phyloP scores from a whole-genome alignment of 805 yeast genomes.

The Cyberlindnera meyerae region DNA sequence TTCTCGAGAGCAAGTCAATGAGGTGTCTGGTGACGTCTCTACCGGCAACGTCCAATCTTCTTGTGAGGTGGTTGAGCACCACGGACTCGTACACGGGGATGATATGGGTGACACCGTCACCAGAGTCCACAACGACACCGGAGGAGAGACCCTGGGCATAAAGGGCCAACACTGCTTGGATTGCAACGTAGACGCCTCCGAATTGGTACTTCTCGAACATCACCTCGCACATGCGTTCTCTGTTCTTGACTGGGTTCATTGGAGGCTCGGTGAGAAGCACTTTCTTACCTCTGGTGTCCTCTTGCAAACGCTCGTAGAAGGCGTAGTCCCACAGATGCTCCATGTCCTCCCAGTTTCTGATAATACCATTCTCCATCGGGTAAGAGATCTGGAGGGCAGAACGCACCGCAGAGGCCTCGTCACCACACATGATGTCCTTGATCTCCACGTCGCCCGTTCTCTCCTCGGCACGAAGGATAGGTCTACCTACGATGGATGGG shows the following conservation, averaged over 20 bases:
- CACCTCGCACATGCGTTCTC: slow-evolving; percentile 87
- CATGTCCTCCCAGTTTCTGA: slow-evolving; percentile 98
- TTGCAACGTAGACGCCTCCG: slow-evolving; percentile 92
- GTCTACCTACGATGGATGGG: slow-evolving; percentile 97
- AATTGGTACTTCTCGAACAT: slow-evolving; percentile 90
- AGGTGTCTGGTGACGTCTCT: slow-evolving; percentile 96
- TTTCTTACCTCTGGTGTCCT: slow-evolving; percentile 75
- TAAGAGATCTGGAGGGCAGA: slow-evolving; percentile 88
- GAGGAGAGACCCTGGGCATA: slow-evolving; percentile 96
- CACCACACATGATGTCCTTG: slow-evolving; percentile 97
- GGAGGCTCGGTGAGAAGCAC: slow-evolving; percentile 95
- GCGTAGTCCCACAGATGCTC: slow-evolving; percentile 98
- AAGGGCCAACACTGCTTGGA: slow-evolving; percentile 95
- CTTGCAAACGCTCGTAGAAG: slow-evolving; percentile 83
- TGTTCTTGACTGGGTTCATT: slow-evolving; percentile 86
- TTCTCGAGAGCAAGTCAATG: slow-evolving; percentile 83
- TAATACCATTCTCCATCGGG: slow-evolving; percentile 98
- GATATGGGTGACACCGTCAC: slow-evolving; percentile 98
- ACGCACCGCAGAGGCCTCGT: slow-evolving; percentile 88
- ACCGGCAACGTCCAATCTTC: slow-evolving; percentile 94
- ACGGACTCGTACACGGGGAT: slow-evolving; percentile 97
- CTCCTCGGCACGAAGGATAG: slow-evolving; percentile 95
- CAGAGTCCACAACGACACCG: slow-evolving; percentile 98
- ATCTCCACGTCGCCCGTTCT: slow-evolving; percentile 71
- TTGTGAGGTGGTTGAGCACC: slow-evolving; percentile 90